Base-by-base conservation (phyloP, 1,139 yeast species). In the Pichia sp. region DNA sequence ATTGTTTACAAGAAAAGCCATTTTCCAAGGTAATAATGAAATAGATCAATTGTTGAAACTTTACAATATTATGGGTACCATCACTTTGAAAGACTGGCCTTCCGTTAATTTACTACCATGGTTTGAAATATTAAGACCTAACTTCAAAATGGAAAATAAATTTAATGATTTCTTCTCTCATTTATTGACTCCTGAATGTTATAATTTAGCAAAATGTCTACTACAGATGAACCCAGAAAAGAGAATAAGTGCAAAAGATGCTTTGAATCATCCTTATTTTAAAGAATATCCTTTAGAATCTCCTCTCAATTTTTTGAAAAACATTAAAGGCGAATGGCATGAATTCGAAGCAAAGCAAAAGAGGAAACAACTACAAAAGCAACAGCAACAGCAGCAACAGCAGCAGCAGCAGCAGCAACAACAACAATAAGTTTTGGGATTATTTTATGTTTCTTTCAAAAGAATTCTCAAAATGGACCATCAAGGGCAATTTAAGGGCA, bases 281-380 rank as follows among this genome's bases (percentile, higher is more conserved):
- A 65, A 67, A 7, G 85, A 82, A 50, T 80, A 74, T 3, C 97
- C 97, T 0, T 54, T 53, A 40, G 82, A 85, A 0, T 76, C 74
- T 53, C 81, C 84, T 3, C 66, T 81, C 44, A 68, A 68, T 15
- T 74, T 82, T 50, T 69, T 83, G 55, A 70, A 74, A 44, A 77
- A 74, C 16, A 69, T 82, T 39, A 74, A 76, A 48, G 89, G 89
- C 3, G 97, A 94, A 64, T 90, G 97, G 95, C 98, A 92, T 63
- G 98, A 92, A 62, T 90, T 85, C 65, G 98, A 92, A 62, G 95
- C 96, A 5, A 89, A 92, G 66, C 83, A 82, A 67, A 79, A 87
- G 59, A 72, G 94, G 59, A 74, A 86, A 56, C 81, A 75, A 59
- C 80, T 77, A 62, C 72, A 81, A 50, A 76, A 68, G 57, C 57